Evolutionary conservation across 2,329 filamentous ascomycete genomes (phyloP).

Genomic region (Apiospora saccharicola): DNA sequence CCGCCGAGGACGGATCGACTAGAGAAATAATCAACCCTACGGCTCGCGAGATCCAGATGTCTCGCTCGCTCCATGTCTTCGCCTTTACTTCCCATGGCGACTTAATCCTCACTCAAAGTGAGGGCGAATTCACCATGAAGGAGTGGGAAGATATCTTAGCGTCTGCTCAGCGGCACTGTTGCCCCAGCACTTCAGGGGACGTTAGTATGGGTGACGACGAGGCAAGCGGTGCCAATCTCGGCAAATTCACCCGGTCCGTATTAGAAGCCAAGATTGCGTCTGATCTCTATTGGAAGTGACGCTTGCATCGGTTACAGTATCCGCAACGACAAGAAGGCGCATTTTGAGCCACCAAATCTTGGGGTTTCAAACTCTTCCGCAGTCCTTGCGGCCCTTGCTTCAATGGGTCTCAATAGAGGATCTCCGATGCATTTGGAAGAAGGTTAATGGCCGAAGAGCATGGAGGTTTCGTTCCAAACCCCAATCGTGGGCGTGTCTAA

Average conservation of each 20-base stretch:
- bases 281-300: slow-evolving; percentile 62
- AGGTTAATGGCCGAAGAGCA: slow-evolving; percentile 13
- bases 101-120: slow-evolving; percentile 80
- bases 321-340: neutral
- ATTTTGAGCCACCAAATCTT: neutral
- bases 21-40: slow-evolving; percentile 67
- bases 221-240: slow-evolving; percentile 57
- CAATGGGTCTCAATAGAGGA: slow-evolving; percentile 12
- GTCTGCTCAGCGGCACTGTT: slow-evolving; percentile 72
- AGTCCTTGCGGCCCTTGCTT: neutral
- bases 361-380: slow-evolving; percentile 12
- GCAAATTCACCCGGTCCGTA: slow-evolving; percentile 67
- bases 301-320: neutral
- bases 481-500: slow-evolving; percentile 16
- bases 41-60: slow-evolving; percentile 65
- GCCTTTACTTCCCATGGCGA: slow-evolving; percentile 79
- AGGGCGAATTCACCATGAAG: slow-evolving; percentile 77
- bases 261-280: slow-evolving; percentile 55
- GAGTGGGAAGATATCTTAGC: slow-evolving; percentile 78
- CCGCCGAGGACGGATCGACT: slow-evolving; percentile 47
- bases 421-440: slow-evolving; percentile 13
- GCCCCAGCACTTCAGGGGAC: slow-evolving; percentile 47
- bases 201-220: slow-evolving; percentile 57
- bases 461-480: neutral
- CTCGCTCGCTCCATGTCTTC: slow-evolving; percentile 81